Evolutionary conservation across 257 asterid species (phyloP).

Genomic region (Solanum bulbocastanum): DNA sequence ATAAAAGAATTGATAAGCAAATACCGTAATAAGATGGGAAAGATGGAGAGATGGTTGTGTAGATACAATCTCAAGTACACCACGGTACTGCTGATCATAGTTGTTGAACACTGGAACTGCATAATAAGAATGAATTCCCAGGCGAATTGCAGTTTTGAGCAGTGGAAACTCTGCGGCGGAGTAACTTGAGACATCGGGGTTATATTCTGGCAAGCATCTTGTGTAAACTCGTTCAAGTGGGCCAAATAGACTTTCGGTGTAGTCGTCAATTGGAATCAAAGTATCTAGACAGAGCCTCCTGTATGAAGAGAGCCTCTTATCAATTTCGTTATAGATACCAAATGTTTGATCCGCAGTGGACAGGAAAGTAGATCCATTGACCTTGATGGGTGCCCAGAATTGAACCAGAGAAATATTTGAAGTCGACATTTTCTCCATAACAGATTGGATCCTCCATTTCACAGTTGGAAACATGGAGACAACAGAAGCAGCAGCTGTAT

Average conservation of each 20-base stretch:
- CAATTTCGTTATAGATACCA: fast-evolving
- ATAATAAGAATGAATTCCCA: neutral
- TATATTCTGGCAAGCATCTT: neutral
- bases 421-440: neutral
- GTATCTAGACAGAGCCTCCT: neutral
- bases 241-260: neutral
- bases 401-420: neutral
- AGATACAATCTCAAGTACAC: neutral
- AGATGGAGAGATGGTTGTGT: neutral
- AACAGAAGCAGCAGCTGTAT: neutral
- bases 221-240: neutral
- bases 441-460: neutral
- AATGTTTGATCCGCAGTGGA: neutral
- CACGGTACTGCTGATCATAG: neutral
- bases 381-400: neutral
- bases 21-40: neutral
- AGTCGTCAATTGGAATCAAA: neutral
- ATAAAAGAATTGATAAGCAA: neutral
- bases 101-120: neutral
- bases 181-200: fast-evolving
- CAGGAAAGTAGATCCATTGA: neutral
- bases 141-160: neutral
- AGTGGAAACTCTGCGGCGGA: neutral
- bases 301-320: neutral
- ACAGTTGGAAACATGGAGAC: neutral